Conservation (phyloP, 306 rosid genomes). For the Arachis hypogaea region DNA sequence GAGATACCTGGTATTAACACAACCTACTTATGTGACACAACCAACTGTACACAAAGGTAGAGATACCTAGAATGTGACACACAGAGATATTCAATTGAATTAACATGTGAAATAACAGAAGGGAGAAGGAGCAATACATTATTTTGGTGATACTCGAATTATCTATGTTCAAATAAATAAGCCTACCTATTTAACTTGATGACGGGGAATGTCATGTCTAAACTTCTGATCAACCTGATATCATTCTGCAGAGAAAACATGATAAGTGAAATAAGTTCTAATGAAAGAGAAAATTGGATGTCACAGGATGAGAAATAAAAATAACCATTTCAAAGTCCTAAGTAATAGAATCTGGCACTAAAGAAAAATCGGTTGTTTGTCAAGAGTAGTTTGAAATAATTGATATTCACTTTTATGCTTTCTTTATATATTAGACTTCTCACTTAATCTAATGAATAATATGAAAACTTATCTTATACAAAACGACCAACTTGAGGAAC, state of each 20-base stretch:
- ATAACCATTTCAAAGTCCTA: neutral
- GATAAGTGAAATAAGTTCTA: constrained; percentile 7
- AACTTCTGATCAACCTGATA: constrained; percentile 63
- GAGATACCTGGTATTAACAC: too few species aligned
- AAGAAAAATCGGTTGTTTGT: neutral
- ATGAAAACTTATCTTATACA: too few species aligned
- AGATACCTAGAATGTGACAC: too few species aligned
- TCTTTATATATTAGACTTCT: neutral
- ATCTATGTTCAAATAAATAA: constrained; percentile 1
- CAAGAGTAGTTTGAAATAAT: neutral
- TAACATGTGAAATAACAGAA: too few species aligned
- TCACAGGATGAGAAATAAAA: neutral
- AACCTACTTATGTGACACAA: too few species aligned
- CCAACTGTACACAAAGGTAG: too few species aligned
- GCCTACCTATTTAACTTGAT: constrained; percentile 62
- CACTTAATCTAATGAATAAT: too few species aligned
- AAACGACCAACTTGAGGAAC: too few species aligned
- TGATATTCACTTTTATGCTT: neutral
- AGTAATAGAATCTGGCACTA: neutral
- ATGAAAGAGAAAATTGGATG: neutral
- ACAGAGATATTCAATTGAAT: too few species aligned
- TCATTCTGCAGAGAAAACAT: constrained; percentile 52
- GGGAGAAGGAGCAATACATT: too few species aligned
- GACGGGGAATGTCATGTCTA: constrained; percentile 85
- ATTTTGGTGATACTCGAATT: neutral